Conservation (phyloP, 352 stramenopile genomes). For the Phytophthora quininea region DNA sequence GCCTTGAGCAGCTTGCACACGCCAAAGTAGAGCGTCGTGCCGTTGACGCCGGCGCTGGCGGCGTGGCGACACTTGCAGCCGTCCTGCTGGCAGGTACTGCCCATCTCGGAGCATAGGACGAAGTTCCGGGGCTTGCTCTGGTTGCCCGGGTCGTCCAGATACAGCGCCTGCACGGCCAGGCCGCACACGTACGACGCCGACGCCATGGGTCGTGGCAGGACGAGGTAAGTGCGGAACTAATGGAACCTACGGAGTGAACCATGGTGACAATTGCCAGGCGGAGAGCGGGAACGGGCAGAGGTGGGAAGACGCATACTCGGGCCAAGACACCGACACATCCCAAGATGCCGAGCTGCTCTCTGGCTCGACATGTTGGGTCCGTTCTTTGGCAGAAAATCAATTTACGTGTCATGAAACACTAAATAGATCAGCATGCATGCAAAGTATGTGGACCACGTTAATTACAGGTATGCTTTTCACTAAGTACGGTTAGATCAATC, state of each 20-base stretch:
- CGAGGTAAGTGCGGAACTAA: too few relatives aligned
- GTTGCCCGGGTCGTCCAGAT: conserved; percentile 13
- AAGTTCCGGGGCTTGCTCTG: conserved; percentile 5
- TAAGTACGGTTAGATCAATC: too few relatives aligned
- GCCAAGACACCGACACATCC: conserved; percentile 23
- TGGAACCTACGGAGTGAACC: too few relatives aligned
- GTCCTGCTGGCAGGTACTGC: neutral
- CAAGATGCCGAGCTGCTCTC: conserved; percentile 10
- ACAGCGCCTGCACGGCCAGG: conserved; percentile 1
- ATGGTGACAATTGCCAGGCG: conserved; percentile 14
- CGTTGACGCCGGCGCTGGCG: conserved; percentile 3
- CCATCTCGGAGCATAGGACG: conserved; percentile 4
- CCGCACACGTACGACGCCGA: neutral
- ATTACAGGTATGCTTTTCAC: too few relatives aligned
- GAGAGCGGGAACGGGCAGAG: conserved; percentile 23
- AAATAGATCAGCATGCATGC: too few relatives aligned
- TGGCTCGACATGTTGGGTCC: neutral
- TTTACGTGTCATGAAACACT: too few relatives aligned
- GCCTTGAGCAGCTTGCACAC: conserved; percentile 1
- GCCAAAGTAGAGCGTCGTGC: conserved; percentile 8
- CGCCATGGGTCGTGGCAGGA: neutral
- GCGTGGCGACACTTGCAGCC: conserved; percentile 9
- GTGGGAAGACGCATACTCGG: conserved; percentile 38
- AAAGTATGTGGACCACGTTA: too few relatives aligned
- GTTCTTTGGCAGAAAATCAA: neutral